Evolutionary conservation across 495 filamentous ascomycete genomes (phyloP).

Genomic region (Aspergillus taichungensis): DNA sequence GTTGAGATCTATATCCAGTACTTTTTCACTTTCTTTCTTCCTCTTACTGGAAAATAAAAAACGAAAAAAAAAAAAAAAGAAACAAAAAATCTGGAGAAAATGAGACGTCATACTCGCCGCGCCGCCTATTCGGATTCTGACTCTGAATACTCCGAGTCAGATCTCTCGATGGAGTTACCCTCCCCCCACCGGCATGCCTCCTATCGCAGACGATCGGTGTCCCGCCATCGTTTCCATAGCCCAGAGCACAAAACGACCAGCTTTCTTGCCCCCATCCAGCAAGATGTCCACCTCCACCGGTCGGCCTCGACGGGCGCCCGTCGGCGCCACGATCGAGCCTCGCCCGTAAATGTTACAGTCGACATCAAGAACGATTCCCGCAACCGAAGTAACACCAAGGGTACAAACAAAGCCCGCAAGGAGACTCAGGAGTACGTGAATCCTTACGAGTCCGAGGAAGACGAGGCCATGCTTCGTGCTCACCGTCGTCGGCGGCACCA

Average conservation of each 20-base stretch:
- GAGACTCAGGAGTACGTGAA: slow-evolving; percentile 10
- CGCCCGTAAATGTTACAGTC: slow-evolving; percentile 19
- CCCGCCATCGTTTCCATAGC: slow-evolving; percentile 21
- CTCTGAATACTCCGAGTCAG: slow-evolving; percentile 34
- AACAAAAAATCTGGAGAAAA: background rate
- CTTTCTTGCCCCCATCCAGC: slow-evolving; percentile 15
- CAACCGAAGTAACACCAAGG: slow-evolving; percentile 9
- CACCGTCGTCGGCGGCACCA: slow-evolving; percentile 14
- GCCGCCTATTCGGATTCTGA: slow-evolving; percentile 22
- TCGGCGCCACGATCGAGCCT: slow-evolving; percentile 18
- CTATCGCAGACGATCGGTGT: slow-evolving; percentile 28
- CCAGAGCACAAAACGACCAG: slow-evolving; percentile 15
- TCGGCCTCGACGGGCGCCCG: slow-evolving; percentile 34
- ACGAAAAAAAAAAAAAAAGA: background rate
- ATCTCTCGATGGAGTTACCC: slow-evolving; percentile 24
- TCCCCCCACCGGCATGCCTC: slow-evolving; percentile 14
- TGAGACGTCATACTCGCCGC: slow-evolving; percentile 9
- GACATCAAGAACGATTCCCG: slow-evolving; percentile 26
- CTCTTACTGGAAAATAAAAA: background rate
- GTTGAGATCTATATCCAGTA: too few relatives aligned
- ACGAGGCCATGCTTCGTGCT: slow-evolving; percentile 18
- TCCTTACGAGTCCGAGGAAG: slow-evolving; percentile 18
- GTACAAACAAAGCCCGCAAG: slow-evolving; percentile 11
- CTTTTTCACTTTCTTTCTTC: background rate
- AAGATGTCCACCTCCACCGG: slow-evolving; percentile 22